Evolutionary conservation across 257 asterid species (phyloP).

Genomic region (Salvia rosmarinus): DNA sequence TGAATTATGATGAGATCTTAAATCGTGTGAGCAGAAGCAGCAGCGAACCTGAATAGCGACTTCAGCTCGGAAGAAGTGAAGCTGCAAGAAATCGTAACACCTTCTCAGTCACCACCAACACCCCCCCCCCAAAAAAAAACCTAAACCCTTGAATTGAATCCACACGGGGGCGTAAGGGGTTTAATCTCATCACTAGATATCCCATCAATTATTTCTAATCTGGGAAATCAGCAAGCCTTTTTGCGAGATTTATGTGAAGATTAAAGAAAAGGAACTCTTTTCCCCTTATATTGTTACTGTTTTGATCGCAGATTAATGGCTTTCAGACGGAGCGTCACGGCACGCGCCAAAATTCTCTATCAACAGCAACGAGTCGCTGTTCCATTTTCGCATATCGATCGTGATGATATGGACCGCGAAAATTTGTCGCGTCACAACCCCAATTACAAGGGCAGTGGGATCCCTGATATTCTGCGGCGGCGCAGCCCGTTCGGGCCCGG

Average conservation of each 20-base stretch:
- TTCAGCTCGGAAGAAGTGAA: background rate
- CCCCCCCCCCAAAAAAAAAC: background rate
- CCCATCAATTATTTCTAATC: background rate
- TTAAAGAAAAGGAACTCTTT: background rate
- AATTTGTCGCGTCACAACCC: constrained; percentile 23
- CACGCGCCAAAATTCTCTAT: constrained; percentile 65
- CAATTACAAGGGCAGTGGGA: constrained; percentile 31
- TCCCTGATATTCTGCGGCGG: constrained; percentile 42
- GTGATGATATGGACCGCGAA: constrained; percentile 44
- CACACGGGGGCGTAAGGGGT: background rate
- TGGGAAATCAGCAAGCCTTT: background rate
- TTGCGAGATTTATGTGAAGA: background rate
- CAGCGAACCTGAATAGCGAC: background rate
- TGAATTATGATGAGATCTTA: background rate
- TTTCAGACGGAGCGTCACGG: constrained; percentile 60
- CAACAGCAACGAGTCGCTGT: constrained; percentile 53
- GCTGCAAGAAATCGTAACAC: background rate
- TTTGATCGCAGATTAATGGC: constrained; percentile 51
- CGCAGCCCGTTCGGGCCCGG: constrained; percentile 36
- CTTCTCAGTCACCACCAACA: background rate
- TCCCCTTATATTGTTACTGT: background rate
- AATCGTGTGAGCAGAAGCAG: background rate
- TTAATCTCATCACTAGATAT: background rate
- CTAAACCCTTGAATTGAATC: constrained; percentile 13
- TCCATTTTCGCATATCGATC: constrained; percentile 56